Evolutionary conservation across 208 protist species (phyloP).

Genomic region (Leishmania major): DNA sequence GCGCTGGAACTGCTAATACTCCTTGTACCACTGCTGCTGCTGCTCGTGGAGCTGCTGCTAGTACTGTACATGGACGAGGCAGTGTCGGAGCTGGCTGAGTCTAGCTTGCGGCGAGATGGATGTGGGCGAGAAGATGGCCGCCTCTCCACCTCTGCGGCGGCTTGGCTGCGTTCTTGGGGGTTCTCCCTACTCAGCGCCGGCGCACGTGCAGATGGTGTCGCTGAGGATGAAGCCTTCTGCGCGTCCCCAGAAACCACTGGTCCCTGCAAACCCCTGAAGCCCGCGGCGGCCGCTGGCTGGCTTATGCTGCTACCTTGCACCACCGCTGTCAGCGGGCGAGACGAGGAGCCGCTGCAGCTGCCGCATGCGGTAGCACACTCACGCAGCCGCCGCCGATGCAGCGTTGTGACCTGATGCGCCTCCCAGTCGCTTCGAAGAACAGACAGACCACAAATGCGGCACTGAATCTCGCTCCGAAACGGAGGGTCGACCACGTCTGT

Average conservation of each 20-base stretch:
- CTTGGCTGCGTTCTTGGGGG: neutral
- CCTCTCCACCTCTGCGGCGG: neutral
- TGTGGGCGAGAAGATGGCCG: neutral
- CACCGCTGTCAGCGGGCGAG: neutral
- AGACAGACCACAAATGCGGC: neutral
- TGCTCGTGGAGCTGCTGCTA: neutral
- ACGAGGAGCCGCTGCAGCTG: neutral
- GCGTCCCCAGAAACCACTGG: neutral
- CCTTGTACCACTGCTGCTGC: neutral
- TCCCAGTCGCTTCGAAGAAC: slow-evolving; percentile 14
- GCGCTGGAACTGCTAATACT: neutral
- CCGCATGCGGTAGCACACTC: slow-evolving; percentile 7
- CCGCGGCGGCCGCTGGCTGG: neutral
- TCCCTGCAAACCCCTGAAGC: neutral
- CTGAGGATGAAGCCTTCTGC: neutral
- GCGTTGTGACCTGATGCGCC: slow-evolving; percentile 20
- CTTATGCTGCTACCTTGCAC: neutral
- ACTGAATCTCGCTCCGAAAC: neutral
- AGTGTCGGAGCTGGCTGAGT: neutral
- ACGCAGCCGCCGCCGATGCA: slow-evolving; percentile 26
- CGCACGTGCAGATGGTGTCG: neutral
- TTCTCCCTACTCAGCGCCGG: neutral
- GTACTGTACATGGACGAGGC: slow-evolving; percentile 5
- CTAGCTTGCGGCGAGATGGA: neutral
- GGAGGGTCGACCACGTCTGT: neutral